Conservation (phyloP, 2,329 filamentous ascomycete species). For the Dactylellina haptotyla region DNA sequence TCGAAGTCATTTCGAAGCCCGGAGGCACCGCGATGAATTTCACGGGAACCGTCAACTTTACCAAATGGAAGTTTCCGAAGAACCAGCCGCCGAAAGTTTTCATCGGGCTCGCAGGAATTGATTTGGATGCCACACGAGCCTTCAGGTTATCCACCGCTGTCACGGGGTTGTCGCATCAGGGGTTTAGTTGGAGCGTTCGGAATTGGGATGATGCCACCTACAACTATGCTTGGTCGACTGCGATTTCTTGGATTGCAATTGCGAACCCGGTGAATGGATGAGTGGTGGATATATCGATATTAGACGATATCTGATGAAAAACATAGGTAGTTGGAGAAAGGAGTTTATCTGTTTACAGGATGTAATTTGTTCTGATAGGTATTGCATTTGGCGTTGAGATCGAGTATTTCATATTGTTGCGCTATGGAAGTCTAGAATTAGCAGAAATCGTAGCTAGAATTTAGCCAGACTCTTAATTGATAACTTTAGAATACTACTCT, state of each 20-base stretch:
- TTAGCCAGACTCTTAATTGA: too few species aligned
- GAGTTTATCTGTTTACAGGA: too few species aligned
- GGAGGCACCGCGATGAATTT: neutral
- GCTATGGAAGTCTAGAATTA: too few species aligned
- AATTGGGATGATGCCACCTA: slow-evolving; percentile 27
- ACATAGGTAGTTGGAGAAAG: too few species aligned
- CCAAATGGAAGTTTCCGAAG: slow-evolving; percentile 50
- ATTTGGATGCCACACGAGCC: neutral
- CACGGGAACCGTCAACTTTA: slow-evolving; percentile 28
- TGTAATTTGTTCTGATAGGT: too few species aligned
- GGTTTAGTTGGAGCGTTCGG: slow-evolving; percentile 37
- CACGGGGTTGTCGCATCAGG: slow-evolving; percentile 32
- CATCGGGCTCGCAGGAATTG: slow-evolving; percentile 24
- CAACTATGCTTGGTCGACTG: neutral
- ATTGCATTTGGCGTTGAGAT: too few species aligned
- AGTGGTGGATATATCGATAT: neutral
- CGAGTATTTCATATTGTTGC: too few species aligned
- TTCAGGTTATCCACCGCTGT: slow-evolving; percentile 35
- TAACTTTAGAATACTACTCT: too few species aligned
- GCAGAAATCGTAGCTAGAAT: too few species aligned
- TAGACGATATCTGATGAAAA: neutral
- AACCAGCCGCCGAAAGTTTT: slow-evolving; percentile 31
- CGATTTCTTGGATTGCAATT: slow-evolving; percentile 33
- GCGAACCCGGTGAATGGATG: slow-evolving; percentile 1
- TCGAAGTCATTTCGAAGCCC: slow-evolving; percentile 23